A percentile compares a stretch with the other conserved stretches of the same genome.
These are phyloP conservation scores for Xylariales sp. DNA, from an alignment of 2,329 filamentous ascomycete species.

Conservation along the genomic window DNA sequence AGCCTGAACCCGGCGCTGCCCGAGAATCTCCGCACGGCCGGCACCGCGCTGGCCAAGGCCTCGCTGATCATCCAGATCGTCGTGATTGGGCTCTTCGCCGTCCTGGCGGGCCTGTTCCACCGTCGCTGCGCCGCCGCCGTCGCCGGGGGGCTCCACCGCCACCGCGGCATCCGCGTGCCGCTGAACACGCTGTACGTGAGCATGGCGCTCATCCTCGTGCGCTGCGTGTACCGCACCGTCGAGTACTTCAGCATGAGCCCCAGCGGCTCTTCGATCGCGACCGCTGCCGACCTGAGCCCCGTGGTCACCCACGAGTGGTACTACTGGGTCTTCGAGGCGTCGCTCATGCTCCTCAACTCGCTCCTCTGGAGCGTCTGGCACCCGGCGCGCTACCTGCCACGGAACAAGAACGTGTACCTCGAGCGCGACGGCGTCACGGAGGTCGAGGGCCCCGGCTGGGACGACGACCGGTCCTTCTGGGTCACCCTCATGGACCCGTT, in stretches of 20 bases:
- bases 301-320: constrained; percentile 39
- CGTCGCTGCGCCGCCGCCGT: constrained; percentile 20
- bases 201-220: constrained; percentile 37
- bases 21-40: constrained; percentile 22
- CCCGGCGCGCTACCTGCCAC: constrained; percentile 36
- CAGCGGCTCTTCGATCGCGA: constrained; percentile 25
- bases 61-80: constrained; percentile 42
- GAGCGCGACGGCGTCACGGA: constrained; percentile 29
- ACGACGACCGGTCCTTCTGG: not conserved
- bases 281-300: constrained; percentile 24
- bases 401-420: constrained; percentile 32
- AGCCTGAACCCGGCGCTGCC: constrained; percentile 30
- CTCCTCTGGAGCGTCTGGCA: constrained; percentile 37
- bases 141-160: too few species aligned
- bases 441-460: constrained; percentile 7
- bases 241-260: constrained; percentile 38
- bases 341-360: constrained; percentile 38
- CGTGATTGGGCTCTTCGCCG: constrained; percentile 39
- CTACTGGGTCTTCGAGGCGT: constrained; percentile 41
- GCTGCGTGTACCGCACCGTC: constrained; percentile 45
- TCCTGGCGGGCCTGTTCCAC: constrained; percentile 42
- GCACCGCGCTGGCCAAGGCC: constrained; percentile 33
- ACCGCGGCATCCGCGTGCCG: constrained; percentile 12
- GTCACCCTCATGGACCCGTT: constrained; percentile 1
- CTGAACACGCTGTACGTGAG: constrained; percentile 38